These are phyloP conservation scores for Claviceps spartinae DNA, from an alignment of 2,329 filamentous ascomycete genomes.

Conservation along the genomic window DNA sequence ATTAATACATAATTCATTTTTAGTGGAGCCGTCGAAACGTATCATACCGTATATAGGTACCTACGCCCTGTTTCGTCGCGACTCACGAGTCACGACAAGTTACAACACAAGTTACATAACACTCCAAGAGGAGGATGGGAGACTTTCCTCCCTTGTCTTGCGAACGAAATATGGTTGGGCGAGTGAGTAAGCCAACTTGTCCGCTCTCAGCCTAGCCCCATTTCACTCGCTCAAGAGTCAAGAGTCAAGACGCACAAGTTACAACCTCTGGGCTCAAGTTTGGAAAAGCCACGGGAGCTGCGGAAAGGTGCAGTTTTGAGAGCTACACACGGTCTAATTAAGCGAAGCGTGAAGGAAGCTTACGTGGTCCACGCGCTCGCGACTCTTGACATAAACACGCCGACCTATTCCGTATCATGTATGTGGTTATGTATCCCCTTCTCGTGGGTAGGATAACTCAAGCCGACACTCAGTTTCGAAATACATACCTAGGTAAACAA, in stretches of 20 bases:
- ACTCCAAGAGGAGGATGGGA: neutral
- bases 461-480: neutral
- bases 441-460: neutral
- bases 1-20: neutral
- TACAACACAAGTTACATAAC: neutral
- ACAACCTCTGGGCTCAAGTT: neutral
- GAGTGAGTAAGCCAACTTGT: neutral
- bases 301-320: neutral
- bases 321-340: neutral
- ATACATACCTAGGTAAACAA: neutral
- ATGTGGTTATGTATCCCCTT: neutral
- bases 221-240: neutral
- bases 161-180: conserved; percentile 1
- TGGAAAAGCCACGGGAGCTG: neutral
- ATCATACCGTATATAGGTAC: neutral
- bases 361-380: neutral
- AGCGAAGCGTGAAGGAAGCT: neutral
- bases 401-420: neutral
- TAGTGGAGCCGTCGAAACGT: neutral
- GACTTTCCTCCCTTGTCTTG: neutral
- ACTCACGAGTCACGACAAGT: too few relatives aligned
- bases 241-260: neutral
- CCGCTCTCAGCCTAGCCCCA: neutral
- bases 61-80: too few relatives aligned
- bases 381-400: neutral